Evolutionary conservation across 176 grass and related monocot genomes (phyloP), one percentile per base, ranked within the genome.

Genomic region (Bonia amplexicaulis): DNA sequence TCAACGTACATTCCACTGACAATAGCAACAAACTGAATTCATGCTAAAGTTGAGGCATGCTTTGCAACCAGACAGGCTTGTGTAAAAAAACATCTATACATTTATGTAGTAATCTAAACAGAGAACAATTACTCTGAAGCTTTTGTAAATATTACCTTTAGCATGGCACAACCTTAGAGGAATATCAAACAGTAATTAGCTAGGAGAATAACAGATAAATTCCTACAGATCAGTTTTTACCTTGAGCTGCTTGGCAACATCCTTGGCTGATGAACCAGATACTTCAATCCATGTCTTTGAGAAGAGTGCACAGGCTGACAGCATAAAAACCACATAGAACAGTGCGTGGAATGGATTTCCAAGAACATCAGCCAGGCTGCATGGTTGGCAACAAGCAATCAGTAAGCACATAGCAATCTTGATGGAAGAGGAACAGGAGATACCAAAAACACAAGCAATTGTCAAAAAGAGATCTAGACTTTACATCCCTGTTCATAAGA

Each of bases 251-350:
- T 89, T 97, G 39, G 92, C 95, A 68, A 97, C 63, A 8, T 92
- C 74, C 88, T 92, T 44, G 79, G 63, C 63, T 16, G 63, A 92
- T 77, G 86, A 92, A 74, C 90, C 90, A 63, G 90, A 92, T 7
- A 92, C 90, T 53, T 92, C 90, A 70, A 92, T 92, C 90, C 86
- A 92, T 61, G 78, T 97, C 84, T 97, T 97, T 35, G 95, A 97
- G 77, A 94, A 97, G 47, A 97, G 77, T 47, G 95, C 95, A 46
- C 90, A 97, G 40, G 95, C 90, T 75, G 92, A 91, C 26, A 97
- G 35, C 35, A 37, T 37, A 37, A 37, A 37, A 37, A 37, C 35
- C 35, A 37, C 35, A 37, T 37, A 37, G 82, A 97, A 97, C 46
- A 94, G 13, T 64, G 61, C 26, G 23, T 68, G 65, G 65, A 68